A percentile compares a stretch with the other conserved stretches of the same genome.
These are phyloP conservation scores for Boletus subcaerulescens DNA, from an alignment of 768 basidiomycete genomes.

Conservation along the genomic window DNA sequence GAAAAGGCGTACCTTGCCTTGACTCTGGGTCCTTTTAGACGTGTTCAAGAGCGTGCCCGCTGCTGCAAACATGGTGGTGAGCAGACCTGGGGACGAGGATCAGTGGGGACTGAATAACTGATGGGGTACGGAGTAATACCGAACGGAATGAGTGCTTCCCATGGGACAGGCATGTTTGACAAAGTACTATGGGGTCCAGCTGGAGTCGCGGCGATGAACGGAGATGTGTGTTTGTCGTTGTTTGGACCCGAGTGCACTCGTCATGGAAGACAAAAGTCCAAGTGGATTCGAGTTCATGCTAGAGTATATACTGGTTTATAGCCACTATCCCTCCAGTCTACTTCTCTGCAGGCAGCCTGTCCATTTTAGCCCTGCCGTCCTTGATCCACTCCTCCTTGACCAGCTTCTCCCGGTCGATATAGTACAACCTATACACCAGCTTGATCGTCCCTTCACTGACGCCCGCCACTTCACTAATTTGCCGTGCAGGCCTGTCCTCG, in stretches of 20 bases:
- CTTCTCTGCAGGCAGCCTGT: slow-evolving; percentile 25
- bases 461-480: slow-evolving; percentile 88
- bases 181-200: not conserved
- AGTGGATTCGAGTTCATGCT: too few species aligned
- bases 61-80: slow-evolving; percentile 85
- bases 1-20: slow-evolving; percentile 70
- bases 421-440: slow-evolving; percentile 81
- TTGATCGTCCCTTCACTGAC: slow-evolving; percentile 96
- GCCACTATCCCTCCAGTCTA: not conserved
- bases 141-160: slow-evolving; percentile 96
- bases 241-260: slow-evolving; percentile 15
- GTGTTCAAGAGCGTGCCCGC: slow-evolving; percentile 85
- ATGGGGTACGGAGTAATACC: slow-evolving; percentile 41
- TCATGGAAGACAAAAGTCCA: too few species aligned
- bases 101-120: not conserved
- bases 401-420: slow-evolving; percentile 67
- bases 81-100: slow-evolving; percentile 52
- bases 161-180: slow-evolving; percentile 88
- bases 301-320: too few species aligned
- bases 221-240: slow-evolving; percentile 17
- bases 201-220: not conserved
- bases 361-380: slow-evolving; percentile 61
- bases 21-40: slow-evolving; percentile 78
- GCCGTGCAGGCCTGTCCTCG: slow-evolving; percentile 68
- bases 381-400: slow-evolving; percentile 87